These are phyloP conservation scores for Thelonectria rubi DNA, from an alignment of 2,329 filamentous ascomycete species.

Conservation along the genomic window DNA sequence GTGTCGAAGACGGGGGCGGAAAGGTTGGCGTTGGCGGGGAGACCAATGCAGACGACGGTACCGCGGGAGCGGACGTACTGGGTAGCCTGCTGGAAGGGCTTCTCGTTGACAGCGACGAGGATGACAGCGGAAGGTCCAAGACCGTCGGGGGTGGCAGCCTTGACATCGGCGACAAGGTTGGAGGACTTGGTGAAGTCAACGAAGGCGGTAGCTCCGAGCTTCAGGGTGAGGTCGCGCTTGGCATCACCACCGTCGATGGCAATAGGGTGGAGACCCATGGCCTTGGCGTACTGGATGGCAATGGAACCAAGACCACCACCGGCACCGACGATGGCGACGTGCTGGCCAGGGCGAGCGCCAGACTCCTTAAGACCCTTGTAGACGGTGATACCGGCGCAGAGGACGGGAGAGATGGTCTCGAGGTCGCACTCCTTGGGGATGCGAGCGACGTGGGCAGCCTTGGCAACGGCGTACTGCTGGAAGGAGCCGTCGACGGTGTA, in stretches of 20 bases:
- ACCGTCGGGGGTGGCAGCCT: constrained; percentile 80
- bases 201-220: constrained; percentile 76
- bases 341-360: constrained; percentile 76
- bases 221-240: constrained; percentile 75
- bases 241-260: constrained; percentile 86
- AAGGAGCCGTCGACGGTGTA: constrained; percentile 94
- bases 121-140: constrained; percentile 88
- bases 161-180: constrained; percentile 85
- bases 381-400: constrained; percentile 87
- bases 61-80: constrained; percentile 87
- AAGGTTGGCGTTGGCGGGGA: constrained; percentile 82
- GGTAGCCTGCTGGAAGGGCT: constrained; percentile 94
- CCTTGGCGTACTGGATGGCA: constrained; percentile 87
- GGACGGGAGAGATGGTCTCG: constrained; percentile 79
- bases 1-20: constrained; percentile 88
- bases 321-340: constrained; percentile 85
- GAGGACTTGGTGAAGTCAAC: constrained; percentile 82
- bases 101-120: constrained; percentile 85
- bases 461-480: constrained; percentile 90
- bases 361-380: constrained; percentile 94
- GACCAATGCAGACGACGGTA: constrained; percentile 86
- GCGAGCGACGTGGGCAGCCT: constrained; percentile 84
- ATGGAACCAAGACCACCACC: constrained; percentile 83
- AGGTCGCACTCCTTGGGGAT: constrained; percentile 81
- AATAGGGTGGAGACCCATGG: constrained; percentile 84